Evolutionary conservation across 495 filamentous ascomycete species (phyloP).

Genomic region (Penicillium robsamsonii): DNA sequence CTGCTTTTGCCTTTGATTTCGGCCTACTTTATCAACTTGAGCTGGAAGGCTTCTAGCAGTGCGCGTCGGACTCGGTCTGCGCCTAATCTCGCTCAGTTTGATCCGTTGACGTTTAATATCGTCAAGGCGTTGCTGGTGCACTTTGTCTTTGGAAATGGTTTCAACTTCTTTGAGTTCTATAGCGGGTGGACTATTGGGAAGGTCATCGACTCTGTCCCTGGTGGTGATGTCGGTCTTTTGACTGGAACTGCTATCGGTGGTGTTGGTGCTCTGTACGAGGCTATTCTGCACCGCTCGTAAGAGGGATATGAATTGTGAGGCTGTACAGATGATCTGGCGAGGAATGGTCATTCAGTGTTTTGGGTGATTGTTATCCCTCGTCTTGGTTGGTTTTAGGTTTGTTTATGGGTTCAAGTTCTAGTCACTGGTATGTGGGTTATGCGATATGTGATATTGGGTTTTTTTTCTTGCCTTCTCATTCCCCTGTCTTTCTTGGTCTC

Average conservation of each 20-base stretch:
- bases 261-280: conserved; percentile 76
- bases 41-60: conserved; percentile 40
- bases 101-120: conserved; percentile 87
- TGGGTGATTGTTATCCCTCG: conserved; percentile 5
- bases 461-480: conserved; percentile 8
- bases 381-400: conserved; percentile 11
- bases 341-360: neutral
- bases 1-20: conserved; percentile 64
- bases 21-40: conserved; percentile 88
- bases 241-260: conserved; percentile 69
- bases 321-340: conserved; percentile 21
- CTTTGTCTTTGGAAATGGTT: conserved; percentile 70
- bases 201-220: conserved; percentile 66
- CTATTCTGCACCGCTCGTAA: conserved; percentile 68
- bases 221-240: conserved; percentile 61
- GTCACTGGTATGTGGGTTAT: conserved; percentile 28
- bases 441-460: conserved; percentile 23
- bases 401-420: conserved; percentile 18
- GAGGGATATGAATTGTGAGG: conserved; percentile 11
- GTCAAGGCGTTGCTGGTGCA: conserved; percentile 78
- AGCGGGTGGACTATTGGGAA: conserved; percentile 54
- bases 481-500: conserved; percentile 22
- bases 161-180: conserved; percentile 62
- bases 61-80: conserved; percentile 24
- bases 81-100: conserved; percentile 56